Base-by-base conservation (phyloP, 371 early-diverging fungal species). In the Syncephalis plumigaleata region DNA sequence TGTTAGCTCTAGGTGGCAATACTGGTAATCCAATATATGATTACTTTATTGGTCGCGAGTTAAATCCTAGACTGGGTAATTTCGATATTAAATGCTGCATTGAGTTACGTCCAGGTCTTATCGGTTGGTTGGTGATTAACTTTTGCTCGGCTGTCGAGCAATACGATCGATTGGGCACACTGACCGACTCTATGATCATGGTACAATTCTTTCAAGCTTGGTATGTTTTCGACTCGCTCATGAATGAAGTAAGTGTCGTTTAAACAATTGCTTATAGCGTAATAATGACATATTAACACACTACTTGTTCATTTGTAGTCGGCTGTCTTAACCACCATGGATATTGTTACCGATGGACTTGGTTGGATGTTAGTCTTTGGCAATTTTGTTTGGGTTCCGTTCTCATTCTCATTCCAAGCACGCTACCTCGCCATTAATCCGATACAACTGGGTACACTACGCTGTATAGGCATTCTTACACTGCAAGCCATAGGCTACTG, bases 31-130 rank as follows among this genome's bases (percentile, higher is more conserved):
- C 66, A 11, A 56, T 89, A 46, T 90, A 95, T 64, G 92, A 95
- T 63, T 85, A 80, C 52, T 77, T 79, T 59, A 74, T 87, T 51
- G 87, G 87, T 42, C 76, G 83, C 39, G 83, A 84, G 50, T 65
- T 86, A 48, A 92, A 92, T 70, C 96, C 93, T 50, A 79, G 90
- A 40, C 65, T 81, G 47, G 75, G 75, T 24, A 51, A 66, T 3
- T 78, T 93, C 45, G 93, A 95, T 57, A 65, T 91, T 67, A 95
- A 95, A 69, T 86, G 81, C 63, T 82, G 93, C 53, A 75, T 76
- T 36, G 92, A 92, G 69, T 72, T 91, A 48, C 71, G 94, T 25
- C 88, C 91, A 21, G 91, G 91, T 0, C 61, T 91, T 44, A 67
- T 91, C 45, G 83, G 84, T 49, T 86, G 87, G 89, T 46, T 77